Evolutionary conservation across 2,329 filamentous ascomycete genomes (phyloP).

Genomic region (Trichophyton rubrum): DNA sequence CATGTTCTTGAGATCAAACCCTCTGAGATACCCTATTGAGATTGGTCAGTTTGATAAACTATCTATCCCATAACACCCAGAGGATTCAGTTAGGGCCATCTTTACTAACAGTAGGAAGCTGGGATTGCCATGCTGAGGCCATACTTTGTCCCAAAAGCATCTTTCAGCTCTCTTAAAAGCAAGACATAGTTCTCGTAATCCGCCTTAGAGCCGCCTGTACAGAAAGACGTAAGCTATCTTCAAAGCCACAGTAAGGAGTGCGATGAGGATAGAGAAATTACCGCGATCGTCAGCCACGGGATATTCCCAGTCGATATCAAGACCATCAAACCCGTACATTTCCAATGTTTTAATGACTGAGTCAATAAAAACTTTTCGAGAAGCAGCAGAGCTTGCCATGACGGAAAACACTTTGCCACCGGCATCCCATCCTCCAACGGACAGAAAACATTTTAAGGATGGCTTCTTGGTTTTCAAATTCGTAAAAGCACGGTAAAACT

Average conservation of each 20-base stretch:
- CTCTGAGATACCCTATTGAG: constrained; percentile 15
- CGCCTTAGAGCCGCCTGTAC: constrained; percentile 19
- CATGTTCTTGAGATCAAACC: constrained; percentile 17
- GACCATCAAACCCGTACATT: constrained; percentile 9
- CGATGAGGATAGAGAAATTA: background rate
- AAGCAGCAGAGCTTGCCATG: constrained; percentile 11
- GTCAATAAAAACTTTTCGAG: constrained; percentile 9
- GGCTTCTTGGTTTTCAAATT: constrained; percentile 5
- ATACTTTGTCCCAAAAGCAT: constrained; percentile 5
- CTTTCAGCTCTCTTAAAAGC: constrained; percentile 8
- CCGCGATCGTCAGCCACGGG: constrained; percentile 26
- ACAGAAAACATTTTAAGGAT: constrained; percentile 8
- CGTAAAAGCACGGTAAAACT: constrained; percentile 5
- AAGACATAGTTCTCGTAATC: constrained; percentile 10
- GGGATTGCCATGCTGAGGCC: constrained; percentile 10
- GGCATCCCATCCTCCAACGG: constrained; percentile 10
- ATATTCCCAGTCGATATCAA: constrained; percentile 16
- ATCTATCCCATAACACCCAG: too few relatives aligned
- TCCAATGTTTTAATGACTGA: constrained; percentile 8
- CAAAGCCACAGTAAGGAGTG: background rate
- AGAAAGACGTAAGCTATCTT: background rate
- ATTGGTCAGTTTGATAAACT: too few relatives aligned
- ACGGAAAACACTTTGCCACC: constrained; percentile 14
- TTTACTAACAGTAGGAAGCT: constrained; percentile 9
- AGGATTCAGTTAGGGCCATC: too few relatives aligned